Evolutionary conservation across 805 yeast genomes (phyloP).

Genomic region (Hanseniaspora meyeri): DNA sequence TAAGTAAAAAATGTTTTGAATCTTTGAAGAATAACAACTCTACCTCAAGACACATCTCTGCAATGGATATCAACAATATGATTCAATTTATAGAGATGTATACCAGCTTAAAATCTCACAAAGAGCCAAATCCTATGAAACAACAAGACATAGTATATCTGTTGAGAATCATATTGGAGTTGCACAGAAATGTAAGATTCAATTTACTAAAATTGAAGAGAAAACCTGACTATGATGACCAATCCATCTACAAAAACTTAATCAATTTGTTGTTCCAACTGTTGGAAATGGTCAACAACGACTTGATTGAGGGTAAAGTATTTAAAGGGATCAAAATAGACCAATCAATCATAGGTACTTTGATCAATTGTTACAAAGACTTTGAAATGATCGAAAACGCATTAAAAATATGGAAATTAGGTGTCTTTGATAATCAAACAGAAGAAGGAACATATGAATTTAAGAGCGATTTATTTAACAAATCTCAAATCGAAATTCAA

Average conservation of each 20-base stretch:
- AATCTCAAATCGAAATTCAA: background rate
- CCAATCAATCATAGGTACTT: slow-evolving; percentile 45
- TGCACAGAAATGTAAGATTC: slow-evolving; percentile 14
- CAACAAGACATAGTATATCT: slow-evolving; percentile 11
- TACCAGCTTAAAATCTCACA: background rate
- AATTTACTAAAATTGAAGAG: slow-evolving; percentile 44
- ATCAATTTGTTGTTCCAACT: slow-evolving; percentile 39
- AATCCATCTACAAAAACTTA: slow-evolving; percentile 43
- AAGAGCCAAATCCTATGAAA: slow-evolving; percentile 2
- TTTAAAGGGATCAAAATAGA: slow-evolving; percentile 29
- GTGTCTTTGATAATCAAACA: slow-evolving; percentile 34
- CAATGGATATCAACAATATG: slow-evolving; percentile 11
- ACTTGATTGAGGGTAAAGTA: slow-evolving; percentile 26
- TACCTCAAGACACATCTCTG: slow-evolving; percentile 6
- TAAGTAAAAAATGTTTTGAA: slow-evolving; percentile 11
- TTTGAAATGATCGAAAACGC: slow-evolving; percentile 51
- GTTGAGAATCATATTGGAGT: slow-evolving; percentile 9
- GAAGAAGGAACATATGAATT: slow-evolving; percentile 21
- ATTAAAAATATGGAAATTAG: slow-evolving; percentile 56
- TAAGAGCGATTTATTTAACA: slow-evolving; percentile 19
- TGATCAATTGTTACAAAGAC: slow-evolving; percentile 49
- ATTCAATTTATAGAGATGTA: slow-evolving; percentile 11
- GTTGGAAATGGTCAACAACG: slow-evolving; percentile 40
- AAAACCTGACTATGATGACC: slow-evolving; percentile 49
- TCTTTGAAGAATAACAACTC: slow-evolving; percentile 10